These are phyloP conservation scores for Candida dajiaensis DNA, from an alignment of 805 yeast genomes.

Conservation along the genomic window DNA sequence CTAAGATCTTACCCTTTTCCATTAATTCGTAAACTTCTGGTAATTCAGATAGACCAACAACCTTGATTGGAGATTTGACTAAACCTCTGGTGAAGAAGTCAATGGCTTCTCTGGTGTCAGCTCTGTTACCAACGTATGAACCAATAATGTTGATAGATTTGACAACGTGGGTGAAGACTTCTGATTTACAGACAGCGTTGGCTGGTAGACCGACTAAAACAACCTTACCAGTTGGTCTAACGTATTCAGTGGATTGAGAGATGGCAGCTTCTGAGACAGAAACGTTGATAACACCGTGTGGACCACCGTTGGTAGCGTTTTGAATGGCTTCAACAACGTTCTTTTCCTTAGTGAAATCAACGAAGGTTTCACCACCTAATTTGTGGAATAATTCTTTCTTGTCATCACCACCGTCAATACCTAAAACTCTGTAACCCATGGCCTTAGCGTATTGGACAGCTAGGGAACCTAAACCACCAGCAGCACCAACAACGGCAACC, in stretches of 20 bases:
- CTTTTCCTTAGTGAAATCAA: constrained; percentile 50
- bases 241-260: constrained; percentile 45
- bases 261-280: constrained; percentile 49
- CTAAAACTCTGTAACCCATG: constrained; percentile 69
- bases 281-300: constrained; percentile 46
- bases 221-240: constrained; percentile 54
- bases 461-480: constrained; percentile 76
- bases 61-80: constrained; percentile 64
- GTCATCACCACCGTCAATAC: constrained; percentile 71
- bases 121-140: constrained; percentile 85
- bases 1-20: constrained; percentile 80
- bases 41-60: constrained; percentile 71
- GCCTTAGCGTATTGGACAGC: constrained; percentile 76
- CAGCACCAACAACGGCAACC: constrained; percentile 76
- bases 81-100: constrained; percentile 69
- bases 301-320: constrained; percentile 55
- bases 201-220: constrained; percentile 61
- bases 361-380: constrained; percentile 61
- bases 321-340: constrained; percentile 43
- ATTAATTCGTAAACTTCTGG: constrained; percentile 67
- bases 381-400: constrained; percentile 49
- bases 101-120: constrained; percentile 76
- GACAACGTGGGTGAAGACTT: constrained; percentile 50
- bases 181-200: constrained; percentile 45
- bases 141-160: constrained; percentile 55